Base-by-base conservation (phyloP, 2,329 filamentous ascomycete species). In the Cladophialophora bantiana region DNA sequence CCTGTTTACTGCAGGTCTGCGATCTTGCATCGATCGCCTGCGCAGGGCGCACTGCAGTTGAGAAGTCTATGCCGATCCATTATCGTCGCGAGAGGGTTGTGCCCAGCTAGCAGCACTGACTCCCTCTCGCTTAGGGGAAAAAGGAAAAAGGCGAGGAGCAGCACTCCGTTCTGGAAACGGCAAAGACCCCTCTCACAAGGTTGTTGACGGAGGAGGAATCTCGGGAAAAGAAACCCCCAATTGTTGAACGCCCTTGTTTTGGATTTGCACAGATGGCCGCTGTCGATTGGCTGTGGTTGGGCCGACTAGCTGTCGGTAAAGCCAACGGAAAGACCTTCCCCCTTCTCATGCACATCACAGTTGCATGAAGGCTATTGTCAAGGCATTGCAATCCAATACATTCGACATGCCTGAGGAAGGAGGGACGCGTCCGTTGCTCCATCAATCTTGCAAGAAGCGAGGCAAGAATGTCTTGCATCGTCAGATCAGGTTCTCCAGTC, bases 21-120 rank as follows among this genome's bases (percentile, higher is more conserved):
- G 65, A 70, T 70, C 68, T 68, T 63, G 68, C 68, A 68, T 70
- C 64, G 68, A 70, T 70, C 68, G 60, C 57, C 65, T 59, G 50
- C 66, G 68, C 68, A 66, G 59, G 50, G 64, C 40, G 35, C 57
- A 54, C 57, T 66, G 62, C 65, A 32, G 20, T 50, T 18, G 60
- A 66, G 65, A 42, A 64, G 50, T 40, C 42, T 56, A 58, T 52
- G 56, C n/a, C 45, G 31, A 34, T 55, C 34, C 52, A 50, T 50
- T 13, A 50, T 26, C 45, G 45, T 26, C 45, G 45, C 45, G 1
- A 55, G 34, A 55, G 31, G 52, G 52, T 15, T 20, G 52, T 35
- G 13, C 20, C 55, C 12, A 18, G 57, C 36, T 35, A 40, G 64
- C 58, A 53, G 32, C 53, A 66, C 34, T 13, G 12, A 32, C 26